These are phyloP conservation scores for Larix kaempferi DNA, from an alignment of 75 land plant species.

Conservation along the genomic window DNA sequence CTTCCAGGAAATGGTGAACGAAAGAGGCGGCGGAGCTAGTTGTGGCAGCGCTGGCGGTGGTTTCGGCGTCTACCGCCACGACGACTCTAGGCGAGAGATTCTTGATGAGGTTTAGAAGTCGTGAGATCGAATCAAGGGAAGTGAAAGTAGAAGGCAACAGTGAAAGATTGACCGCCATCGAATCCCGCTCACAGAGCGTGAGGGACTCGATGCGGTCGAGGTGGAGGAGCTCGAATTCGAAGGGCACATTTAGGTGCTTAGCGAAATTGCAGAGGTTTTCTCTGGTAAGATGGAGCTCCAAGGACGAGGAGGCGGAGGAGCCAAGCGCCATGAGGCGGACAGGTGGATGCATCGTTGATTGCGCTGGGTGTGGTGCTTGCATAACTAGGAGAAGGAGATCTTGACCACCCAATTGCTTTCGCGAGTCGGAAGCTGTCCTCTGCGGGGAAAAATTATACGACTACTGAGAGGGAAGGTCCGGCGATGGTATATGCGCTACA, in stretches of 20 bases:
- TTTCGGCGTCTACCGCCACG: constrained; percentile 51
- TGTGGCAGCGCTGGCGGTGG: constrained; percentile 1
- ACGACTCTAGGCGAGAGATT: constrained; percentile 37
- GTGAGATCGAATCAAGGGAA: neutral
- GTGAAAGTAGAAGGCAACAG: constrained; percentile 36
- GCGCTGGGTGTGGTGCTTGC: too few relatives aligned
- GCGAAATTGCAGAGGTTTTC: constrained; percentile 78
- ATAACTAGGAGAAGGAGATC: too few relatives aligned
- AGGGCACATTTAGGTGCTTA: constrained; percentile 39
- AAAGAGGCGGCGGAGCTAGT: constrained; percentile 31
- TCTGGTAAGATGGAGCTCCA: constrained; percentile 44
- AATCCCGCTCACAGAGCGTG: constrained; percentile 49
- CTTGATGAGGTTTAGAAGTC: constrained; percentile 33
- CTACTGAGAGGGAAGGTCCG: too few relatives aligned
- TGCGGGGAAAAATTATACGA: too few relatives aligned
- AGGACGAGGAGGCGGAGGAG: constrained; percentile 12
- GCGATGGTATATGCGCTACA: too few relatives aligned
- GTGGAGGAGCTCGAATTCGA: constrained; percentile 38
- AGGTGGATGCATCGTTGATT: too few relatives aligned
- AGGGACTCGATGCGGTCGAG: constrained; percentile 30
- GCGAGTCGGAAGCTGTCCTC: too few relatives aligned
- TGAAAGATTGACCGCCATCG: constrained; percentile 49
- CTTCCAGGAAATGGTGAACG: constrained; percentile 38
- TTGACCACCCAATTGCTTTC: too few relatives aligned
- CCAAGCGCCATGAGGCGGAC: constrained; percentile 70